Evolutionary conservation across 768 basidiomycete genomes (phyloP).

Genomic region (Phanerodontia chrysosporium): DNA sequence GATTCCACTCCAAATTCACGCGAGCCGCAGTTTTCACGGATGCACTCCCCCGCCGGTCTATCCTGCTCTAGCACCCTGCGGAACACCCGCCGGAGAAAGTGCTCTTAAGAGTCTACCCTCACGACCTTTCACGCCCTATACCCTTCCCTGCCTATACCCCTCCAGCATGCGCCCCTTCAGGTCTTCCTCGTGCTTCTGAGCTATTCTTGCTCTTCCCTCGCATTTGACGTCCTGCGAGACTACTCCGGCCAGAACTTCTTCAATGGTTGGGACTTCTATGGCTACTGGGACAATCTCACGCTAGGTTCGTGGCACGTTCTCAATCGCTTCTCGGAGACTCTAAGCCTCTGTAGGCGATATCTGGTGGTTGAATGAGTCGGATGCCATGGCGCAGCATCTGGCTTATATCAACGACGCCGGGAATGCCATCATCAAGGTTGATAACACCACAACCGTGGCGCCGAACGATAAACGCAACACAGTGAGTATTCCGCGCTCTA

Average conservation of each 20-base stretch:
- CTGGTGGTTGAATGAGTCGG: slow-evolving; percentile 47
- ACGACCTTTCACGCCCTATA: not conserved
- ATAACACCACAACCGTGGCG: slow-evolving; percentile 57
- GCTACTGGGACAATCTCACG: slow-evolving; percentile 36
- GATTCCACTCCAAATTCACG: slow-evolving; percentile 9
- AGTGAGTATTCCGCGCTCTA: slow-evolving; percentile 29
- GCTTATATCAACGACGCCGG: slow-evolving; percentile 58
- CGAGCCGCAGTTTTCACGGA: slow-evolving; percentile 1
- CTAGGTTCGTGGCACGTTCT: slow-evolving; percentile 25
- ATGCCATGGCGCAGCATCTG: slow-evolving; percentile 45
- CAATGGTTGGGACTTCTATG: slow-evolving; percentile 41
- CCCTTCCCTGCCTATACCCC: not conserved
- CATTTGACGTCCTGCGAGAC: slow-evolving; percentile 32
- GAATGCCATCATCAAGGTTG: slow-evolving; percentile 69
- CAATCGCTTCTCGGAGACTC: not conserved
- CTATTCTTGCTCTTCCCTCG: slow-evolving; percentile 3
- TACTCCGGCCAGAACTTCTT: slow-evolving; percentile 42
- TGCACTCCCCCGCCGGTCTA: not conserved
- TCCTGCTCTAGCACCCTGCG: not conserved
- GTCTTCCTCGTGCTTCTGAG: not conserved
- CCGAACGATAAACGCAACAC: slow-evolving; percentile 52
- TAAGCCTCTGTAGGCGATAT: slow-evolving; percentile 49
- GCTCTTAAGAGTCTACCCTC: not conserved
- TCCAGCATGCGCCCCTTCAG: not conserved
- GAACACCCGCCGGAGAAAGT: not conserved